Base-by-base conservation (phyloP, 345 rosid species). In the Gynandropsis gynandra region DNA sequence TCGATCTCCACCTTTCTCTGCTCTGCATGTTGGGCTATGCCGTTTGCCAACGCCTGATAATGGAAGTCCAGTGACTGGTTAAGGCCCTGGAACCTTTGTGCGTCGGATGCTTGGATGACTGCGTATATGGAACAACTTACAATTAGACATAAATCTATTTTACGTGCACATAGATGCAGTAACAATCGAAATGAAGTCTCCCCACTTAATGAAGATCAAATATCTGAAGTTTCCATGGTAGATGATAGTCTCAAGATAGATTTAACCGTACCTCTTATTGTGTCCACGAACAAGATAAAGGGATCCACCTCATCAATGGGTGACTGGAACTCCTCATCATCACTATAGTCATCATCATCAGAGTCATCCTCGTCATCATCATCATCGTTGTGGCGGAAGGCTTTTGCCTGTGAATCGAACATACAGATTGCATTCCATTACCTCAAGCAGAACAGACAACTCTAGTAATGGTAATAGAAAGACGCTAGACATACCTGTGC, bases 301-400 rank as follows among this genome's bases (percentile, higher is more conserved):
- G 99, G 97, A 64, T 93, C 99, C 62, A 93, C 87, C 60, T 93
- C 96, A 65, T 88, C 97, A 14, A 93, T 85, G 44, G 99, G 99
- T 7, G 97, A 93, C 57, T 81, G 95, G 65, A 81, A 65, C 71
- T 83, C 99, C 36, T 93, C 97, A 57, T 93, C 95, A 35, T 88
- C 97, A 40, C 89, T 93, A 32, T 62, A 93, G 62, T 88, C 96
- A 56, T 93, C 95, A 69, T 93, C 95, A 0, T 82, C 69, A 60
- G 87, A 90, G 0, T 88, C 94, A 0, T 87, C 66, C 0, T 64
- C 85, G 0, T 79, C 86, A 0, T 70, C 77, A 31, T 85, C 97
- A 60, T 73, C 62, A 54, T 66, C 5, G 29, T 24, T 24, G 10
- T 74, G 72, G 20, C 80, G 77, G 69, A 85, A 88, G 61, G 82